Percentiles rank a stretch among this genome's conserved stretches.
These are phyloP conservation scores for Emmonsiellopsis sp. DNA, from an alignment of 2,329 filamentous ascomycete genomes.

Conservation along the genomic window DNA sequence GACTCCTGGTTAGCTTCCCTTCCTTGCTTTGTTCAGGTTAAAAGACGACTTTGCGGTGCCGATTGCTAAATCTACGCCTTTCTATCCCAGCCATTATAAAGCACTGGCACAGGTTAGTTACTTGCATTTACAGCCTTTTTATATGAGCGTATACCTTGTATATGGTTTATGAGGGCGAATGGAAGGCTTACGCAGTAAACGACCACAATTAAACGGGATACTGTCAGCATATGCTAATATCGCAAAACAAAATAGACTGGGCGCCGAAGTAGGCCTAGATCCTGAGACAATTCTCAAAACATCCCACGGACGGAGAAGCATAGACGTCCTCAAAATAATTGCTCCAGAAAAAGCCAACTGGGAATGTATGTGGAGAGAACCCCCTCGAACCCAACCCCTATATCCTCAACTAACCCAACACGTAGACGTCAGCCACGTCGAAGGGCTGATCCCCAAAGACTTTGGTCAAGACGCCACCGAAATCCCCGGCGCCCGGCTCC, in stretches of 20 bases:
- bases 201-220: too few relatives aligned
- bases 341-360: conserved; percentile 79
- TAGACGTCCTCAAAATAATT: conserved; percentile 72
- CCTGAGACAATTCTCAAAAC: conserved; percentile 79
- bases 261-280: conserved; percentile 71
- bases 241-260: conserved; percentile 32
- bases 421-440: conserved; percentile 67
- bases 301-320: conserved; percentile 81
- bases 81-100: conserved; percentile 46
- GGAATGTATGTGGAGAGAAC: conserved; percentile 62
- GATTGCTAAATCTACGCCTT: neutral
- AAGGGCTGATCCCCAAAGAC: conserved; percentile 65
- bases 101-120: conserved; percentile 50
- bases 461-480: conserved; percentile 72
- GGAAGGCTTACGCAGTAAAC: neutral
- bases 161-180: neutral
- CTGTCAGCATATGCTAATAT: neutral
- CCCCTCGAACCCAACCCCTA: neutral
- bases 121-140: neutral
- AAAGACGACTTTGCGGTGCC: neutral
- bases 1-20: conserved; percentile 28
- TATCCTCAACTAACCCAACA: conserved; percentile 5
- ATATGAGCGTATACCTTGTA: neutral
- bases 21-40: neutral
- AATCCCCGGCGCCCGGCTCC: conserved; percentile 68